A percentile compares a stretch with the other conserved stretches of the same genome.
phyloP scores from a whole-genome alignment of 176 grass and related monocot genomes.

The Areca catechu region DNA sequence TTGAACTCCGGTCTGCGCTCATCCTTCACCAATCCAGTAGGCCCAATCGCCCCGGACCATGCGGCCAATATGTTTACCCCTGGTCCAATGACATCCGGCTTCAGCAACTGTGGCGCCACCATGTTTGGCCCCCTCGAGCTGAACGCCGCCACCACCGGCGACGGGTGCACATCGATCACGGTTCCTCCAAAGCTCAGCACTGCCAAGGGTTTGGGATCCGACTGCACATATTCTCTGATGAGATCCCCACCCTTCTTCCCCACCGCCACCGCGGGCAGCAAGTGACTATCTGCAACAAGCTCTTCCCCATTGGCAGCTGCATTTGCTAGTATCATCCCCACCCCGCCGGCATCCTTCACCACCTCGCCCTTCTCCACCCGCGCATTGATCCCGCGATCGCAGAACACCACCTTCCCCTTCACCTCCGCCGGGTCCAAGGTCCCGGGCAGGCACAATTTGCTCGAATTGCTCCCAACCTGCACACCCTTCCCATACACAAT shows the following conservation, averaged over 20 bases:
- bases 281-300: conserved; percentile 77
- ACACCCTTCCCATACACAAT: conserved; percentile 62
- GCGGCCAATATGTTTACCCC: conserved; percentile 85
- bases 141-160: conserved; percentile 87
- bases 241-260: conserved; percentile 51
- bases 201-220: conserved; percentile 33
- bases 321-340: conserved; percentile 81
- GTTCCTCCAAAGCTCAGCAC: conserved; percentile 50
- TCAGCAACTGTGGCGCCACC: conserved; percentile 66
- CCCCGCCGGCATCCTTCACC: conserved; percentile 66
- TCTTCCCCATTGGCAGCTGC: conserved; percentile 59
- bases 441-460: conserved; percentile 62
- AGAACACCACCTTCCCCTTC: conserved; percentile 77
- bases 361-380: conserved; percentile 72
- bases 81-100: conserved; percentile 81
- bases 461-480: conserved; percentile 51
- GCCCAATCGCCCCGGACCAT: conserved; percentile 56
- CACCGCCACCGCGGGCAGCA: conserved; percentile 61
- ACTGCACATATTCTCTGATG: conserved; percentile 47
- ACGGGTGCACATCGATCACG: conserved; percentile 51
- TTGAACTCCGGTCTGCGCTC: conserved; percentile 54
- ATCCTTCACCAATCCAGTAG: conserved; percentile 50
- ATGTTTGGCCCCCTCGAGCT: conserved; percentile 76
- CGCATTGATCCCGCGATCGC: conserved; percentile 58
- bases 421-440: conserved; percentile 48